phyloP scores from a whole-genome alignment of 1,139 yeast species.

The Geotrichum histeridarum region DNA sequence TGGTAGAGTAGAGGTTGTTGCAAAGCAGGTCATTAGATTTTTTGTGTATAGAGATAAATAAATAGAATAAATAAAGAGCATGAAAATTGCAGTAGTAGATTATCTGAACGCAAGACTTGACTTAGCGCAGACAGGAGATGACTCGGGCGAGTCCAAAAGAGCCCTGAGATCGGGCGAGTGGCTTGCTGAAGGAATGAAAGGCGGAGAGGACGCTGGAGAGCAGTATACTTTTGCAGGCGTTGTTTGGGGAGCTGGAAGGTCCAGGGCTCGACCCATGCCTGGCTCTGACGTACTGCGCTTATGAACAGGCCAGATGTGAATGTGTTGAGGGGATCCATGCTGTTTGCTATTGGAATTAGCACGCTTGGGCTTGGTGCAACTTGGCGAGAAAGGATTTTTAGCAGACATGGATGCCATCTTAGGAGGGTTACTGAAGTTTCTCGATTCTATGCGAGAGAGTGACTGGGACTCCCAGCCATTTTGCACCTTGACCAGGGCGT shows the following conservation, averaged over 20 bases:
- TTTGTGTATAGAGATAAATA: background rate
- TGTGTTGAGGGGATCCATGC: background rate
- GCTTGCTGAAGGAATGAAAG: too few species aligned
- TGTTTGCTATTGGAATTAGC: background rate
- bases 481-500: constrained; percentile 46
- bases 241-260: background rate
- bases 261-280: background rate
- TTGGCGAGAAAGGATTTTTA: constrained; percentile 1
- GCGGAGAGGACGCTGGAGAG: too few species aligned
- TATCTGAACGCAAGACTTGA: too few species aligned
- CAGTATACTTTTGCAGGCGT: too few species aligned
- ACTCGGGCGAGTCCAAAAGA: background rate
- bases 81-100: too few species aligned
- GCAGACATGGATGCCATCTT: background rate
- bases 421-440: background rate
- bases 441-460: constrained; percentile 3
- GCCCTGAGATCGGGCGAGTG: background rate
- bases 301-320: background rate
- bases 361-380: background rate
- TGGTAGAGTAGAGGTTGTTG: background rate
- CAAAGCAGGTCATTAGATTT: constrained; percentile 18
- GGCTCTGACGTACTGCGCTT: constrained; percentile 6
- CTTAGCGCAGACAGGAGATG: background rate
- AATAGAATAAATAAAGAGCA: background rate
- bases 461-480: constrained; percentile 29